Evolutionary conservation across 2,329 filamentous ascomycete genomes (phyloP), one percentile per base, ranked within the genome.

Genomic region (Colletotrichum camelliae): DNA sequence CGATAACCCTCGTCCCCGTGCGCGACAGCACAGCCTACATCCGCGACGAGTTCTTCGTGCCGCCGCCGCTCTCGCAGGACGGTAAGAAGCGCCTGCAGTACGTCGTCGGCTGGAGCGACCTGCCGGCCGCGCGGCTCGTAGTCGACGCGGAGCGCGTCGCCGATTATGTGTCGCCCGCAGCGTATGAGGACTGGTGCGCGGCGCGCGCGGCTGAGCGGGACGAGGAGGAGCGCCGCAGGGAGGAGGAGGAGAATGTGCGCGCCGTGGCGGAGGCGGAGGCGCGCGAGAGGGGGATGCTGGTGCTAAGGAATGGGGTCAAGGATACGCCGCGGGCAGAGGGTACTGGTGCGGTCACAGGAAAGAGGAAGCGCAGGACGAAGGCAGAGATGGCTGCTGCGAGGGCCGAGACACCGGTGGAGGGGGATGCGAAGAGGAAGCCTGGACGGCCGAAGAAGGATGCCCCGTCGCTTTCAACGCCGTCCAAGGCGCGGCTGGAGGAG

Each of bases 1-100:
- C 86, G 12, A 83, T 91, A 18, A 80, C 85, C n/a, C 81, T 92
- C 8, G 81, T 87, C 4, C 90, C 88, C 4, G 80, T 84, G 2
- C 82, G 86, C 79, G 88, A 92, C 78, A 87, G 87, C 58, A 88
- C 88, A 10, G 91, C 89, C n/a, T 91, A 88, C 79, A 93, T 93
- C 57, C 80, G 89, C 76, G 88, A 89, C 64, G 88, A 89, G 78
- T 85, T 89, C 37, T 82, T 91, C 9, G 83, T 90, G 1, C 86
- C 88, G 52, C 79, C 27, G 77, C 79, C 65, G 79, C 81, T 27
- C 70, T 84, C 80, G 64, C 80, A 79, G 2, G 82, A 87, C 67
- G 85, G 86, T 10, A 81, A 80, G 24, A 86, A 88, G 61, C 84
- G 88, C 9, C 85, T 91, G 76, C 87, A 87, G 66, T 91, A 93